Base-by-base conservation (phyloP, 352 stramenopile species). In the Paralagenidium karlingii region DNA sequence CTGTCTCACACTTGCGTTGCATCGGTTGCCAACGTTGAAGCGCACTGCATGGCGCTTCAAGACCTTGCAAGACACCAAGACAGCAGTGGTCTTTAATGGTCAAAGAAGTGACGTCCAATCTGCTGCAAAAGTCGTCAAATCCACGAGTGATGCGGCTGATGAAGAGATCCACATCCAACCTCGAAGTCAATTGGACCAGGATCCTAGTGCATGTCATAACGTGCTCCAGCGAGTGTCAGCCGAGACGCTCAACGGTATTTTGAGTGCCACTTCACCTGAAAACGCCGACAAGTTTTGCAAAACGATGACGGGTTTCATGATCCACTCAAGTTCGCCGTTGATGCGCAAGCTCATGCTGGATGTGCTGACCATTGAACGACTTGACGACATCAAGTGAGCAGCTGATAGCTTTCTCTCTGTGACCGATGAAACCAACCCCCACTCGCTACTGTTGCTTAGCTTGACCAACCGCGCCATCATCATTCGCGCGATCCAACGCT, bases 241-340 rank as follows among this genome's bases (percentile, higher is more conserved):
- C 2, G 43, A 68, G 20, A 86, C 63, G 54, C 43, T 90, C 4
- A 90, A 90, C 40, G 74, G 67, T 9, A 87, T 90, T 20, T 54
- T 90, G 9, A 62, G 66, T 1, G 77, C 77, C 5, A 90, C 66
- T 5, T 87, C 77, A 8, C 77, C 77, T 1, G 61, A 85, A 34
- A 47, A 74, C 38, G 84, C 74, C 33, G 81, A 62, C 37, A 53
- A 83, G 45, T 87, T 81, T 32, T 77, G 68, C 51, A 76, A 61
- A 40, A 88, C 69, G 13, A 88, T 90, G 77, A 82, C 76, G 7
- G 68, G 71, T 38, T 90, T 90, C 46, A 87, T 90, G 74, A 58
- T 90, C 34, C 68, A 85, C 26, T 68, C 71, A 24, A 81, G 68
- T 24, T 47, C 62, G 8, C 67, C 74, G 16, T 46, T 48, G 18